phyloP scores from a whole-genome alignment of 768 basidiomycete species.

The Flagelloscypha sp. region DNA sequence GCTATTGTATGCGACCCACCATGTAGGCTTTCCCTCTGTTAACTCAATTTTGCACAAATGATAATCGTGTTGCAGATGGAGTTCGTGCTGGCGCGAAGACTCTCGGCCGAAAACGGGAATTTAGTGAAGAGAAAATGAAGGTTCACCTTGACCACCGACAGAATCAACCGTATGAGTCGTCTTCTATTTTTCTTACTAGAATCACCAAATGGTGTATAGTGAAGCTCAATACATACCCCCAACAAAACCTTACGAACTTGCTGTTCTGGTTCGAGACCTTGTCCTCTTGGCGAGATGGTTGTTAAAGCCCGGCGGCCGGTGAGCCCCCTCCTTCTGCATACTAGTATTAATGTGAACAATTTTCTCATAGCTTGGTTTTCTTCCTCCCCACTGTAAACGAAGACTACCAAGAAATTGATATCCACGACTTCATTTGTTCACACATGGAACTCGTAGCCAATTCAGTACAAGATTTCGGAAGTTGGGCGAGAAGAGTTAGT shows the following conservation, averaged over 20 bases:
- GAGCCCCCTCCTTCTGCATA: no score
- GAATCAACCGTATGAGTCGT: constrained; percentile 36
- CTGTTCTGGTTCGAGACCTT: constrained; percentile 73
- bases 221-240: constrained; percentile 77
- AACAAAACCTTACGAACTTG: constrained; percentile 87
- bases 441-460: constrained; percentile 88
- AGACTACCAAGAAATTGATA: constrained; percentile 82
- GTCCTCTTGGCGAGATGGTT: constrained; percentile 75
- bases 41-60: constrained; percentile 2
- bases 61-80: constrained; percentile 51
- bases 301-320: constrained; percentile 75
- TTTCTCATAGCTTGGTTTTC: no score
- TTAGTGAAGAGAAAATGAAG: constrained; percentile 28
- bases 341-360: no score
- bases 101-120: constrained; percentile 56
- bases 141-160: constrained; percentile 29
- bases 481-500: constrained; percentile 87
- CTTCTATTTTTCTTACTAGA: not conserved
- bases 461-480: constrained; percentile 88
- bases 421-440: constrained; percentile 67
- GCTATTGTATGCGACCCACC: constrained; percentile 94
- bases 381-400: constrained; percentile 91
- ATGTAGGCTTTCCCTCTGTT: constrained; percentile 42
- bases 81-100: constrained; percentile 85
- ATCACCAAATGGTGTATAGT: constrained; percentile 16